Conservation (phyloP, 2,329 filamentous ascomycete species). For the Penicillium sp. region DNA sequence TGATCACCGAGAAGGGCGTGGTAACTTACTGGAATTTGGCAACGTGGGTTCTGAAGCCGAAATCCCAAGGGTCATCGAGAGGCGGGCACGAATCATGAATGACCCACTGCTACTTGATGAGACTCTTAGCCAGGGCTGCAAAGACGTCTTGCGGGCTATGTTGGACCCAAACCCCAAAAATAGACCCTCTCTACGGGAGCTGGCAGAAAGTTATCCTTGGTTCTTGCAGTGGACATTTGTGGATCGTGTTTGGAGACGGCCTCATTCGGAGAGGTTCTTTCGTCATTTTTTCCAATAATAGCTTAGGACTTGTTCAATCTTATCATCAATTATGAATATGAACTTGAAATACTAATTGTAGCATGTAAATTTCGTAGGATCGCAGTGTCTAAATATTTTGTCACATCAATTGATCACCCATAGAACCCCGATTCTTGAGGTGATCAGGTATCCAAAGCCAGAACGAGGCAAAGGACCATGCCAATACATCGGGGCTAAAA, state of each 20-base stretch:
- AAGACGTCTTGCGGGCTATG: conserved; percentile 32
- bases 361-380: no score
- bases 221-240: conserved; percentile 24
- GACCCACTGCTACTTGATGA: conserved; percentile 32
- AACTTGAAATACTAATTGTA: no score
- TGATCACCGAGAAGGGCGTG: conserved; percentile 11
- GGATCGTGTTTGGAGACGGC: conserved; percentile 15
- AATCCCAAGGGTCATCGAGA: conserved; percentile 2
- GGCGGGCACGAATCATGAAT: conserved; percentile 31
- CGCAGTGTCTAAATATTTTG: no score
- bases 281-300: background rate
- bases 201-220: conserved; percentile 31
- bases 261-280: conserved; percentile 10
- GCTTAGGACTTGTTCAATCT: no score
- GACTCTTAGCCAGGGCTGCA: conserved; percentile 36
- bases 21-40: conserved; percentile 1
- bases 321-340: no score
- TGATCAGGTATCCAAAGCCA: background rate
- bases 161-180: conserved; percentile 26
- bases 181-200: conserved; percentile 28
- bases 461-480: background rate
- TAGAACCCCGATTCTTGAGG: background rate
- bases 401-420: no score
- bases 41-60: background rate
- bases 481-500: background rate